Conservation (phyloP, 257 asterid genomes). For the Fraxinus excelsior region DNA sequence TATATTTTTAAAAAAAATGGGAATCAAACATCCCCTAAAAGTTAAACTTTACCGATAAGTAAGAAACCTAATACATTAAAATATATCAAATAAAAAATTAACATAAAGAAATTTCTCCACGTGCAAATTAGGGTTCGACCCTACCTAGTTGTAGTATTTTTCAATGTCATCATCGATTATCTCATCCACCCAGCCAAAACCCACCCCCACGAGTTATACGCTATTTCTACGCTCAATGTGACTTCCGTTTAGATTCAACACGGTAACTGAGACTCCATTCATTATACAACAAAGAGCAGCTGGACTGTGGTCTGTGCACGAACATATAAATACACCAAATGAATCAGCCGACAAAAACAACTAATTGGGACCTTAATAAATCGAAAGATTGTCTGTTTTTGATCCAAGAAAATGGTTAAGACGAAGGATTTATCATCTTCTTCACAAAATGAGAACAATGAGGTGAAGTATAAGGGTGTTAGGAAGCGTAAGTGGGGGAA, state of each 20-base stretch:
- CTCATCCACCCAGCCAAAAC: not conserved
- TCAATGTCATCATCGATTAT: not conserved
- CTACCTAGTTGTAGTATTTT: not conserved
- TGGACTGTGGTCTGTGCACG: not conserved
- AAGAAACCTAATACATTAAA: too few relatives aligned
- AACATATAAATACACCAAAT: constrained; percentile 5
- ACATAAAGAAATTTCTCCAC: not conserved
- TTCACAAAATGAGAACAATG: not conserved
- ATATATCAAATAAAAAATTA: too few relatives aligned
- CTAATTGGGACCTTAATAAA: not conserved
- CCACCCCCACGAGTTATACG: not conserved
- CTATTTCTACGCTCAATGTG: not conserved
- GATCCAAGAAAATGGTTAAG: not conserved
- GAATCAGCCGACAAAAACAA: not conserved
- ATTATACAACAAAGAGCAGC: not conserved
- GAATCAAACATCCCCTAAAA: too few relatives aligned
- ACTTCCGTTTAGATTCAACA: not conserved
- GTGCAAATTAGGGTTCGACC: not conserved
- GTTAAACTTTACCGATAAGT: too few relatives aligned
- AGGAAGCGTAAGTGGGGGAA: constrained; percentile 32
- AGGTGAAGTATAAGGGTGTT: constrained; percentile 25
- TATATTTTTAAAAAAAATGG: too few relatives aligned
- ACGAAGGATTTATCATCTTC: not conserved
- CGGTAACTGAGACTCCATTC: not conserved
- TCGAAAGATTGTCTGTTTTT: not conserved